Evolutionary conservation across 2,329 filamentous ascomycete species (phyloP).

Genomic region (Calonectria pauciramosa): DNA sequence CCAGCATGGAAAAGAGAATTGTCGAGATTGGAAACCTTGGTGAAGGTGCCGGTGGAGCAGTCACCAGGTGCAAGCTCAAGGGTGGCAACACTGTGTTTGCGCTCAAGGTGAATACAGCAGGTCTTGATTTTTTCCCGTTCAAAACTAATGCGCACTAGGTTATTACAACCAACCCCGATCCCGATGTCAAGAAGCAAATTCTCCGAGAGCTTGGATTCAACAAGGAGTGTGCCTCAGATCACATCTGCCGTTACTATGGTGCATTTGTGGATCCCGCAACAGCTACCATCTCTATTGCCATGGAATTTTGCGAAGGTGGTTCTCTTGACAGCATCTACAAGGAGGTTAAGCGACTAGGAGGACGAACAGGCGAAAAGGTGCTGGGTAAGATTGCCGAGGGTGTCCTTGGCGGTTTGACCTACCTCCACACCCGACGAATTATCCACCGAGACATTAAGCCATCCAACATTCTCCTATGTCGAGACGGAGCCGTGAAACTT

Average conservation of each 20-base stretch:
- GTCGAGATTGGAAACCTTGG: conserved; percentile 90
- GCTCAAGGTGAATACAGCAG: conserved; percentile 79
- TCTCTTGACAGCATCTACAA: conserved; percentile 97
- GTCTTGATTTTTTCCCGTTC: not conserved
- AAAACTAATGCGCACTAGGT: conserved; percentile 70
- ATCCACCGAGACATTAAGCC: conserved; percentile 99
- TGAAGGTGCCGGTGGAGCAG: conserved; percentile 95
- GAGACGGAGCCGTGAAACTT: conserved; percentile 93
- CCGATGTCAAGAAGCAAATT: conserved; percentile 98
- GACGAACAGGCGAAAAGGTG: conserved; percentile 96
- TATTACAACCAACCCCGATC: conserved; percentile 97
- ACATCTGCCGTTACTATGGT: conserved; percentile 98
- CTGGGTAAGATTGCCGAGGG: conserved; percentile 97
- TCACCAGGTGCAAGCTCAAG: conserved; percentile 90
- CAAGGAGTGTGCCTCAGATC: conserved; percentile 94
- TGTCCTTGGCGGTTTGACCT: conserved; percentile 92
- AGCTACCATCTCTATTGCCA: conserved; percentile 96
- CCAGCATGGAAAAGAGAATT: conserved; percentile 89
- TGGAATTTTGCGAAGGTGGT: conserved; percentile 99
- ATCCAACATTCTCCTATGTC: conserved; percentile 94
- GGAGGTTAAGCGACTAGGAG: conserved; percentile 95
- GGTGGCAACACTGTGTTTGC: conserved; percentile 96
- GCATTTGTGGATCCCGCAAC: conserved; percentile 97
- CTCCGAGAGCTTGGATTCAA: conserved; percentile 97
- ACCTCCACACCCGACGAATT: conserved; percentile 95